Percentiles rank a stretch among this genome's conserved stretches.
Conservation (phyloP, 208 protist genomes). For the Porcisia hertigi region DNA sequence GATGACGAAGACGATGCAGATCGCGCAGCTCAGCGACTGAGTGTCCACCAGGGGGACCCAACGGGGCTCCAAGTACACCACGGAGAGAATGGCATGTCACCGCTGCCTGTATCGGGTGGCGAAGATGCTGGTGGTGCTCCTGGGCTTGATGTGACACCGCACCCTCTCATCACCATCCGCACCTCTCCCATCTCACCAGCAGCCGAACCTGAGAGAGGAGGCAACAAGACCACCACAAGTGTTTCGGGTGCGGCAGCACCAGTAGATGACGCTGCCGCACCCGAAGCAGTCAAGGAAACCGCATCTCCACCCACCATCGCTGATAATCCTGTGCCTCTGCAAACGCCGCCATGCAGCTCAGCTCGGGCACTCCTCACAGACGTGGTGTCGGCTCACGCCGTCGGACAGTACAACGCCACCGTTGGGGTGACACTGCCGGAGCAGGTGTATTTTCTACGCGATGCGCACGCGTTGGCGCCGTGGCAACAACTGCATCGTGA, state of each 20-base stretch:
- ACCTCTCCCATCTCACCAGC: neutral
- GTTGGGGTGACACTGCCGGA: conserved; percentile 34
- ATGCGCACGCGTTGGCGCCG: neutral
- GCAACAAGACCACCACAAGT: too few relatives aligned
- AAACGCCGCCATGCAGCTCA: neutral
- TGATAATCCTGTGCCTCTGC: neutral
- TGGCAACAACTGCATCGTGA: conserved; percentile 5
- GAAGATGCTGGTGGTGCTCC: neutral
- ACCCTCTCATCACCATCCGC: neutral
- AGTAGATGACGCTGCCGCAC: neutral
- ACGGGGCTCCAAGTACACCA: neutral
- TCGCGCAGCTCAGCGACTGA: neutral
- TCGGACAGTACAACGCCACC: conserved; percentile 28
- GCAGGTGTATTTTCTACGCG: conserved; percentile 32
- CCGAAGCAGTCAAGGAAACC: neutral
- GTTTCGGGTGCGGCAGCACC: neutral
- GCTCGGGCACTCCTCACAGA: conserved; percentile 7
- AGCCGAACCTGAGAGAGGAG: neutral
- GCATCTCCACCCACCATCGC: neutral
- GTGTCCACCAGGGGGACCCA: neutral
- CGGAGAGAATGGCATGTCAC: neutral
- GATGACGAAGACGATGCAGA: neutral
- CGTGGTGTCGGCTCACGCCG: conserved; percentile 22
- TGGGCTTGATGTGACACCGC: neutral
- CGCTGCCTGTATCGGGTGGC: neutral